Evolutionary conservation across 2,329 filamentous ascomycete species (phyloP), one percentile per base, ranked within the genome.

Genomic region (Ascochyta pisi): DNA sequence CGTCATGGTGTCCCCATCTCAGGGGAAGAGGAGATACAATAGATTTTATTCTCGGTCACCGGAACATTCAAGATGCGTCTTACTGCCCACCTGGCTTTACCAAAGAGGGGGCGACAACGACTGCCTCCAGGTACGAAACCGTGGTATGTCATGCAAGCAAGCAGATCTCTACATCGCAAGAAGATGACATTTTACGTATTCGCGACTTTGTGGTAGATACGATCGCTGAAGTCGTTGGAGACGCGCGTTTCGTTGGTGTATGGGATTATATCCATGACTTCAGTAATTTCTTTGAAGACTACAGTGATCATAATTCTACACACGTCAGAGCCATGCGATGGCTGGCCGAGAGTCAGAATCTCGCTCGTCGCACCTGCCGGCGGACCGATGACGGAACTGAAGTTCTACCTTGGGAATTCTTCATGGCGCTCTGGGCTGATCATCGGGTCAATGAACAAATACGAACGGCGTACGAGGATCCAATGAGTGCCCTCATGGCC

Each of bases 1-100:
- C 55, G 5, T 54, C 55, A 2, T 58, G 50, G 50, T 58, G 55
- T 35, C 45, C 41, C 1, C 37, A 54, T 13, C 27, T 47, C 23
- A 22, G 24, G 6, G 47, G 29, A 10, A 41, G 45, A 16, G 41
- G 33, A 6, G n/a, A n/a, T n/a, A n/a, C n/a, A n/a, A n/a, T n/a
- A n/a, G n/a, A n/a, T n/a, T n/a, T n/a, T 34, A 15, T 34, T 8
- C 3, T n/a, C n/a, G 33, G 33, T 34, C 13, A 16, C 13, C 5
- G 33, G 33, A 34, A 33, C 31, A 34, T 6, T 7, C 15, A 9
- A 3, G n/a, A 4, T 34, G 13, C 13, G 4, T 15, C n/a, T 34
- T n/a, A 7, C 6, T 8, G 6, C n/a, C 33, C n/a, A 9, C 4
- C 13, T 5, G n/a, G 6, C 7, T n/a, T 34, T 2, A 16, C 33